Evolutionary conservation across 441 rosid genomes (phyloP), one percentile per base, ranked within the genome.

Genomic region (Macaranga tanarius): DNA sequence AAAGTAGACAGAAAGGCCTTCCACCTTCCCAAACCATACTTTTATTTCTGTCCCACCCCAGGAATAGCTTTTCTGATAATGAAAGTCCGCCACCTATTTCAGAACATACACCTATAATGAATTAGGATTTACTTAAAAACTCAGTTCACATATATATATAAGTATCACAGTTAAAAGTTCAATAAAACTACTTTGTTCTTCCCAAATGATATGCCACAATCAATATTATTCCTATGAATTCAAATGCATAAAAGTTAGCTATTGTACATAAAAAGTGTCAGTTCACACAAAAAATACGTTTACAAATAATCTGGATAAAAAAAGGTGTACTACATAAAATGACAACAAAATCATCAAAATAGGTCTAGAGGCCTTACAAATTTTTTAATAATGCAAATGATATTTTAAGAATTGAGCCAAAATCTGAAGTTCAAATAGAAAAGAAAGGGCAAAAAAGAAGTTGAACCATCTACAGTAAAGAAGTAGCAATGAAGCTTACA

Each of bases 1-100:
- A 81, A 95, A 91, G 85, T 91, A 91, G 79, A 92, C 99, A 13
- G 96, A 83, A 77, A 95, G 83, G 62, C 97, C 92, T 88, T 95
- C 98, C 72, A 92, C 99, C 71, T 90, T 91, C 70, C 97, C 99
- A 62, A 82, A 82, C 96, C 98, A 95, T 50, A 91, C 98, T 85
- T 92, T 89, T 79, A 95, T 87, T 79, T 95, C 99, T 42, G 90
- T 87, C 66, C 87, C 98, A 70, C 90, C 90, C 95, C 95, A 92
- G 69, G 84, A 85, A 81, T 84, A 95, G 84, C 92, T 83, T 88
- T 87, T 84, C 42, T 85, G 79, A 72, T 80, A 84, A 51, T 83
- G 84, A 28, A 95, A 76, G 84, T 95, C 96, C 83, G 86, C 90
- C 76, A 92, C 98, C 99, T 92, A 73, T 72, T 71, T 65, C 74